Evolutionary conservation across 768 basidiomycete species (phyloP).

Genomic region (Cubamyces lactineus): DNA sequence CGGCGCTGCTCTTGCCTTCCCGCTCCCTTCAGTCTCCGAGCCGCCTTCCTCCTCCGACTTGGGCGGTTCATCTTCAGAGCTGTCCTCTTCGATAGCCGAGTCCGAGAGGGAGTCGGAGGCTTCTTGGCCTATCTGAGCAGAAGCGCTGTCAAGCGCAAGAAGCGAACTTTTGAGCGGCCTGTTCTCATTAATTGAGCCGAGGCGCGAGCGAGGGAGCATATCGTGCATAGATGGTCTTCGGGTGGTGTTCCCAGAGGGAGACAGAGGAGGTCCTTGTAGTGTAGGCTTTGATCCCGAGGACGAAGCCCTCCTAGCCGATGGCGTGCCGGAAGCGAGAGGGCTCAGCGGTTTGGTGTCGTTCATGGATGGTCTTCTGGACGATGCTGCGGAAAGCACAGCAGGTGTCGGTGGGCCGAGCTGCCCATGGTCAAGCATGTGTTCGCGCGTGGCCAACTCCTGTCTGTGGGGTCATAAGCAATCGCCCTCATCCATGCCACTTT

Average conservation of each 20-base stretch:
- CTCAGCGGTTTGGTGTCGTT: slow-evolving; percentile 25
- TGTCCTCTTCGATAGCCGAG: slow-evolving; percentile 52
- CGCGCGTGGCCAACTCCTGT: slow-evolving; percentile 84
- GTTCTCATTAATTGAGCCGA: slow-evolving; percentile 22
- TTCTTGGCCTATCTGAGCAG: slow-evolving; percentile 35
- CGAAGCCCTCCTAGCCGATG: slow-evolving; percentile 14
- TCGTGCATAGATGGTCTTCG: slow-evolving; percentile 29
- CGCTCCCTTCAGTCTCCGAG: not conserved
- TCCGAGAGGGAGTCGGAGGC: slow-evolving; percentile 53
- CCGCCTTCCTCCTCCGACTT: slow-evolving; percentile 5
- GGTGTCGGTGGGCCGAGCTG: slow-evolving; percentile 74
- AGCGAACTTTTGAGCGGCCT: slow-evolving; percentile 21
- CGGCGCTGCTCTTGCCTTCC: not conserved
- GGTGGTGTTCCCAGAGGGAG: slow-evolving; percentile 9
- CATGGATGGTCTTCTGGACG: slow-evolving; percentile 44
- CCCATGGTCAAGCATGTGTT: slow-evolving; percentile 92
- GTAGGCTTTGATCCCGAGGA: slow-evolving; percentile 3
- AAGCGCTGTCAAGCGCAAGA: slow-evolving; percentile 27
- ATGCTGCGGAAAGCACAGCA: slow-evolving; percentile 46
- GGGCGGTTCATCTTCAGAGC: slow-evolving; percentile 31
- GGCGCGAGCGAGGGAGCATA: slow-evolving; percentile 12
- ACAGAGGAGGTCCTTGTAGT: slow-evolving; percentile 5
- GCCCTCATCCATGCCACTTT: not conserved
- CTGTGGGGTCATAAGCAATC: slow-evolving; percentile 39
- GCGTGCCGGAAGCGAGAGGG: slow-evolving; percentile 13